A percentile compares a stretch with the other conserved stretches of the same genome.
Evolutionary conservation across 2,329 filamentous ascomycete species (phyloP).

Genomic region (Colletotrichum lentis): DNA sequence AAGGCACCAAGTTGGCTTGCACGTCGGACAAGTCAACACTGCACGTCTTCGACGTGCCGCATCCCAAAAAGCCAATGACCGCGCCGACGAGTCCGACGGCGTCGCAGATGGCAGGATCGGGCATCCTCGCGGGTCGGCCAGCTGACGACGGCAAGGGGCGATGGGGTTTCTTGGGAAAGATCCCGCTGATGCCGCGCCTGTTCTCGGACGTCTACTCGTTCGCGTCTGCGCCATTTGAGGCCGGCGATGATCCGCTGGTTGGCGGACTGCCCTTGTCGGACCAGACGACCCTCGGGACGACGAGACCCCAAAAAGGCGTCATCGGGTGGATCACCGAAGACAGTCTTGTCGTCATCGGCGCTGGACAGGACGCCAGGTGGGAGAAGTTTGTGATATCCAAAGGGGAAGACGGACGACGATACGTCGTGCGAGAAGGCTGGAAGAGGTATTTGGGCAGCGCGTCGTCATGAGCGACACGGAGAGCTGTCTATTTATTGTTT

Average conservation of each 20-base stretch:
- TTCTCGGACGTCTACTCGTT: constrained; percentile 93
- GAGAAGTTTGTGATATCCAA: constrained; percentile 83
- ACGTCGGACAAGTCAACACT: constrained; percentile 97
- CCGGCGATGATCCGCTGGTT: constrained; percentile 74
- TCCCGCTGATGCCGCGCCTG: constrained; percentile 84
- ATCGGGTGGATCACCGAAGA: constrained; percentile 84
- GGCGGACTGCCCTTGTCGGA: constrained; percentile 55
- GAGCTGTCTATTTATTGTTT: not conserved
- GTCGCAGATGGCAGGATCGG: constrained; percentile 34
- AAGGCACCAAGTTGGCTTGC: constrained; percentile 80
- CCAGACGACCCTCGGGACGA: constrained; percentile 58
- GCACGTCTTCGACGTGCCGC: constrained; percentile 88
- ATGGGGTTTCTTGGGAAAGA: constrained; percentile 84
- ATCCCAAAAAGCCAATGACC: constrained; percentile 53
- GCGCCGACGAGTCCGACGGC: constrained; percentile 39
- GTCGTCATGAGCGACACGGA: constrained; percentile 43
- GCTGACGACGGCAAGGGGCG: constrained; percentile 69
- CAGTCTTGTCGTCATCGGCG: constrained; percentile 78
- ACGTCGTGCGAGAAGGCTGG: constrained; percentile 79
- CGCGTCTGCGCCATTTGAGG: constrained; percentile 80
- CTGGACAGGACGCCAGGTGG: constrained; percentile 83
- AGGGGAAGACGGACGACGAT: constrained; percentile 71
- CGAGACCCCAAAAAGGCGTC: constrained; percentile 78
- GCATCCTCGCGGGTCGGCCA: constrained; percentile 43
- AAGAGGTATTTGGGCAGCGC: constrained; percentile 72